These are phyloP conservation scores for Euphrasia confusa DNA, from an alignment of 257 asterid genomes.

Conservation along the genomic window DNA sequence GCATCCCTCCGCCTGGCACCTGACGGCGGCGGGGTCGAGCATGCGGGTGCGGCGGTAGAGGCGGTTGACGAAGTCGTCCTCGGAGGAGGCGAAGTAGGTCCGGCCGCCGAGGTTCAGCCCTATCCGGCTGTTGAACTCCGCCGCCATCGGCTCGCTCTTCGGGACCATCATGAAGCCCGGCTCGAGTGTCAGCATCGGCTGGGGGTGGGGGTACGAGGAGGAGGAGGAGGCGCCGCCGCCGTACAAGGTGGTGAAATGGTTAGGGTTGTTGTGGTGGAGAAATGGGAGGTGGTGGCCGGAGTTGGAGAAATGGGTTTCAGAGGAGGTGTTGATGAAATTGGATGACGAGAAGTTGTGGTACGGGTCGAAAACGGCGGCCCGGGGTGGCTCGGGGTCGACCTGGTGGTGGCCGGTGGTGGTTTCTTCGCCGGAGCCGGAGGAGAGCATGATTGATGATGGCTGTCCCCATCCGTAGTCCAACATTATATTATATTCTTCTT, in stretches of 20 bases:
- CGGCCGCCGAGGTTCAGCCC: slow-evolving; percentile 88
- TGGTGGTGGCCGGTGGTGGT: not conserved
- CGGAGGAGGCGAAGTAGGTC: slow-evolving; percentile 85
- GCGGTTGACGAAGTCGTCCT: slow-evolving; percentile 92
- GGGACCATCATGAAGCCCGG: slow-evolving; percentile 65
- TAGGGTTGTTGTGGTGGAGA: slow-evolving; percentile 29
- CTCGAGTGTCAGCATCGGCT: slow-evolving; percentile 51
- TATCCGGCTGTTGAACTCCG: slow-evolving; percentile 48
- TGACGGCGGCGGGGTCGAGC: slow-evolving; percentile 62
- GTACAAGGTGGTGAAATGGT: slow-evolving; percentile 35
- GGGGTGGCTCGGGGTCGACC: too few species aligned
- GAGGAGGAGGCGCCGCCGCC: slow-evolving; percentile 47
- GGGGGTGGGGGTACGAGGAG: slow-evolving; percentile 29
- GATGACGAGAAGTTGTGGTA: slow-evolving; percentile 36
- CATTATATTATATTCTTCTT: slow-evolving; percentile 32
- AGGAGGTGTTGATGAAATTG: slow-evolving; percentile 39
- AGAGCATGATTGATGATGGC: slow-evolving; percentile 61
- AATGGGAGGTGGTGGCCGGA: slow-evolving; percentile 28
- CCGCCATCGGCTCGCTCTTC: slow-evolving; percentile 60
- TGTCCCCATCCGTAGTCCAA: slow-evolving; percentile 92
- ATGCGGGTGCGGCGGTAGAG: slow-evolving; percentile 86
- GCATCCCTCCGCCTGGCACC: slow-evolving; percentile 96
- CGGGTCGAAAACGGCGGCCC: slow-evolving; percentile 37
- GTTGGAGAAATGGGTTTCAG: slow-evolving; percentile 43
- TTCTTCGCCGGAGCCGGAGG: slow-evolving; percentile 54